These are phyloP conservation scores for Candida vaughaniae DNA, from an alignment of 805 yeast genomes.

Conservation along the genomic window DNA sequence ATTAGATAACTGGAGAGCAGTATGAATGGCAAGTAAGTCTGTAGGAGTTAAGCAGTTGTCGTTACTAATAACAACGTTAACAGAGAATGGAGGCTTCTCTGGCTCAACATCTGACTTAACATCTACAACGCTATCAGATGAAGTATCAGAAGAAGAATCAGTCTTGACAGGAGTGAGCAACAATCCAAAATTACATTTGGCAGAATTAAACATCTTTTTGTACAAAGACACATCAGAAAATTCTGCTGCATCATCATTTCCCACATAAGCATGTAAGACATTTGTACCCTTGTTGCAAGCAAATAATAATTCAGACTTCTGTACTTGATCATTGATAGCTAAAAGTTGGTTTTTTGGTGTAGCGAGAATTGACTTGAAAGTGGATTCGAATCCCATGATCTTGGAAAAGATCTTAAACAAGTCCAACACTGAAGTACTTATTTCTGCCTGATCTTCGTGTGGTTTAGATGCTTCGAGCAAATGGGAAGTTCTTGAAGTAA, in stretches of 20 bases:
- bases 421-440: constrained; percentile 33
- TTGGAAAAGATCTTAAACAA: constrained; percentile 35
- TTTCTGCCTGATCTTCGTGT: constrained; percentile 22
- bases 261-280: constrained; percentile 11
- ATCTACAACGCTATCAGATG: not conserved
- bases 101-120: not conserved
- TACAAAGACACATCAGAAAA: constrained; percentile 22
- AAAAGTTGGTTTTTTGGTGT: constrained; percentile 29
- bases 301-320: constrained; percentile 26
- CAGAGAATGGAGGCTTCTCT: not conserved
- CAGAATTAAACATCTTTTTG: constrained; percentile 24
- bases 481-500: constrained; percentile 70
- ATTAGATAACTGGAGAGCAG: constrained; percentile 21
- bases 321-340: constrained; percentile 31
- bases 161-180: constrained; percentile 22
- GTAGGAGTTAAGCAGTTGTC: constrained; percentile 32
- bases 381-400: constrained; percentile 25
- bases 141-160: not conserved
- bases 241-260: constrained; percentile 11
- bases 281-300: constrained; percentile 19
- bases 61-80: constrained; percentile 30
- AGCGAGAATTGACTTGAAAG: constrained; percentile 30
- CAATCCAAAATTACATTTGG: constrained; percentile 32
- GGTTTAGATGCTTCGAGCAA: constrained; percentile 59
- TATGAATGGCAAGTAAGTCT: constrained; percentile 32